Percentiles rank a stretch among this genome's conserved stretches.
Conservation (phyloP, 2,329 filamentous ascomycete genomes). For the Hypoxylon sp. region DNA sequence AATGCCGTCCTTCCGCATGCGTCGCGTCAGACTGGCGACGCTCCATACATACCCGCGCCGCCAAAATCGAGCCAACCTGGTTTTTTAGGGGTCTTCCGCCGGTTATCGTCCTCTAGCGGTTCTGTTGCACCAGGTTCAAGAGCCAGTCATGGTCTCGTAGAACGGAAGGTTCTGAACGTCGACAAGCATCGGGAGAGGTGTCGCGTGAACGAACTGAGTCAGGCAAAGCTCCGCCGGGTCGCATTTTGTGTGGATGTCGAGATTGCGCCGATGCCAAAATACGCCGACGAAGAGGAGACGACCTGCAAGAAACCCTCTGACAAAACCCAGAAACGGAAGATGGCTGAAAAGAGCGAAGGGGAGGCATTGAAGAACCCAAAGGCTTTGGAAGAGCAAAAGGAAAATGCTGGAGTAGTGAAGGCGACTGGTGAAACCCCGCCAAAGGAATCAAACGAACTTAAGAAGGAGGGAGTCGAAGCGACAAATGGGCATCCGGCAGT, state of each 20-base stretch:
- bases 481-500: constrained; percentile 48
- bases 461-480: constrained; percentile 53
- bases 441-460: constrained; percentile 59
- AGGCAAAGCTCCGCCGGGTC: constrained; percentile 85
- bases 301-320: constrained; percentile 63
- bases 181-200: constrained; percentile 85
- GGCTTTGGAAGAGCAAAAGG: constrained; percentile 69
- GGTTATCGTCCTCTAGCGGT: constrained; percentile 78
- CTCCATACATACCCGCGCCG: constrained; percentile 79
- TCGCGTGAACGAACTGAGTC: constrained; percentile 81
- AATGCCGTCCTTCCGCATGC: constrained; percentile 72
- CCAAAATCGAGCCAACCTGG: constrained; percentile 77
- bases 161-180: constrained; percentile 86
- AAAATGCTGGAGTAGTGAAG: constrained; percentile 60
- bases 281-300: constrained; percentile 72
- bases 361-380: constrained; percentile 78
- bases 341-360: constrained; percentile 78
- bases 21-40: constrained; percentile 68
- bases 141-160: constrained; percentile 77
- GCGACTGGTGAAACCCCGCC: constrained; percentile 57
- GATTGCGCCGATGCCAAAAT: constrained; percentile 88
- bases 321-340: constrained; percentile 72
- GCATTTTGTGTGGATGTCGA: constrained; percentile 98
- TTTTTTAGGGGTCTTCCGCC: constrained; percentile 85
- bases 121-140: constrained; percentile 63